phyloP scores from a whole-genome alignment of 495 filamentous ascomycete genomes.

The Chaetomidium leptoderma region DNA sequence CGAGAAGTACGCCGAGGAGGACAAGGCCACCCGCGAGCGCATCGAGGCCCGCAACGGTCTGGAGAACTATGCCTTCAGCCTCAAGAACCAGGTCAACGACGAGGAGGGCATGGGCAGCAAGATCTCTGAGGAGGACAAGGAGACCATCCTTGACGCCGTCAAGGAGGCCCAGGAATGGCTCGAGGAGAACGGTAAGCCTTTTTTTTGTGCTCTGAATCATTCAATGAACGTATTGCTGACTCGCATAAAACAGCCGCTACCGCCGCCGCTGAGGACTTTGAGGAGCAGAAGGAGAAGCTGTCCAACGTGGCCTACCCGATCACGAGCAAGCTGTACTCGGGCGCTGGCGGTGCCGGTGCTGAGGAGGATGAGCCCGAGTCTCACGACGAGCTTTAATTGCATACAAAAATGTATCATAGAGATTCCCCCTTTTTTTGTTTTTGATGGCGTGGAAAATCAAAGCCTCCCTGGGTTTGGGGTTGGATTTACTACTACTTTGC shows the following conservation, averaged over 20 bases:
- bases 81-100: constrained; percentile 99
- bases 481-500: not conserved
- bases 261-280: constrained; percentile 88
- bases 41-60: constrained; percentile 94
- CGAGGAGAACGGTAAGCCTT: constrained; percentile 67
- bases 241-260: constrained; percentile 51
- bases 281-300: constrained; percentile 99
- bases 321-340: constrained; percentile 92
- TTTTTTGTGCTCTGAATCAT: not conserved
- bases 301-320: constrained; percentile 96
- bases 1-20: constrained; percentile 97
- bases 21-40: constrained; percentile 92
- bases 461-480: not conserved
- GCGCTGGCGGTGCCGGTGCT: constrained; percentile 54
- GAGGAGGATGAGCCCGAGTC: constrained; percentile 69
- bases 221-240: constrained; percentile 21
- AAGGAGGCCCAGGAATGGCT: constrained; percentile 98
- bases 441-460: constrained; percentile 26
- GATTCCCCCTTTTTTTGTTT: constrained; percentile 31
- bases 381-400: constrained; percentile 85
- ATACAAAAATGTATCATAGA: constrained; percentile 34
- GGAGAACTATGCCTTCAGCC: constrained; percentile 92
- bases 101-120: constrained; percentile 93
- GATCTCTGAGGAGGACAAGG: constrained; percentile 99
- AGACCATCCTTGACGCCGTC: constrained; percentile 90